Evolutionary conservation across 2,329 filamentous ascomycete genomes (phyloP), one percentile per base, ranked within the genome.

Genomic region (Ophiocordyceps camponoti-floridani): DNA sequence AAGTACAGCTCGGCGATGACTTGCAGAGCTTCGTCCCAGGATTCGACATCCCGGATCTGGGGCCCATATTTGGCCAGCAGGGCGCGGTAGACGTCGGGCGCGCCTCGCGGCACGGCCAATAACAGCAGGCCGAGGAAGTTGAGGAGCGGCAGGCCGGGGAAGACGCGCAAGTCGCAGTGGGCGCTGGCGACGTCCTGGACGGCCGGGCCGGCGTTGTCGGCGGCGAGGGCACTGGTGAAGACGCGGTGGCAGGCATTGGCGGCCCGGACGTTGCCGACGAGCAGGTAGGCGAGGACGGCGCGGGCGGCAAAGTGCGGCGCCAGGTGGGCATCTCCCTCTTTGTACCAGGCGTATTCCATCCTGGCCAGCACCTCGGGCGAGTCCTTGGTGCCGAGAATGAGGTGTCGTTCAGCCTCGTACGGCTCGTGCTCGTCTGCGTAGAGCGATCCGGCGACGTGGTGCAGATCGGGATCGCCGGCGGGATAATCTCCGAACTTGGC

Each of bases 1-100:
- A 98, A 98, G 68, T 96, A 98, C 77, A 94, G 88, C 67, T 98
- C 89, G 43, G 83, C 89, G 54, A 98, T 80, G 61, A 85, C 79
- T 53, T 87, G 82, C 48, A 98, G 66, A 23, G 85, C 73, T 58
- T 86, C 87, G 31, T 79, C 76, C 89, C 89, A 96, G 12, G 72
- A 70, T 5, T 75, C 76, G 1, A 78, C 69, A 53, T 96, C 89
- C 54, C 79, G 79, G 47, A 96, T 73, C 55, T 94, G 77, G 6
- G 69, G 61, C 35, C 78, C 75, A 62, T 96, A 98, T 58, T 94
- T 91, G 48, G 73, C 76, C 53, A 80, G 77, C 52, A 98, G 67
- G 60, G 88, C 82, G 56, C 79, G 79, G 67, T 84, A 98, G 43
- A 93, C 65, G 54, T 93, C 84, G n/a, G 70, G 68, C 37, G 65